A percentile compares a stretch with the other conserved stretches of the same genome.
Evolutionary conservation across 129 eudicot genomes (phyloP).

Genomic region (Artemisia tridentata): DNA sequence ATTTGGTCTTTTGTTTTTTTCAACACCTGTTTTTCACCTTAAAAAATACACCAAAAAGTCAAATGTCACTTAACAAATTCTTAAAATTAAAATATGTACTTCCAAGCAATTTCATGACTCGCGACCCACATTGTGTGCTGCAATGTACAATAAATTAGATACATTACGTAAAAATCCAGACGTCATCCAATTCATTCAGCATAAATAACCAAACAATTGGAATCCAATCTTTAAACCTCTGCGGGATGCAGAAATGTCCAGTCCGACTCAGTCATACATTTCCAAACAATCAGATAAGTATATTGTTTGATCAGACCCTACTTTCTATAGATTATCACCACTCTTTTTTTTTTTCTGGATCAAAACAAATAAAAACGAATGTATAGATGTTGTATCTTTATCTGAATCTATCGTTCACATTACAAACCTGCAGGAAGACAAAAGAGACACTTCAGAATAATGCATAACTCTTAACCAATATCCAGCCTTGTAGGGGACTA

Average conservation of each 20-base stretch:
- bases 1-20: neutral
- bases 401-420: slow-evolving; percentile 48
- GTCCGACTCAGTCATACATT: neutral
- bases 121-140: neutral
- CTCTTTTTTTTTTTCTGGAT: neutral
- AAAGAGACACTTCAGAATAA: slow-evolving; percentile 63
- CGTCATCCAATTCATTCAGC: slow-evolving; percentile 1
- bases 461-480: neutral
- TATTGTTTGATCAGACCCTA: neutral
- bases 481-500: neutral
- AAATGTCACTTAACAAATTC: neutral
- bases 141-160: neutral
- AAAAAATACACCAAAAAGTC: neutral
- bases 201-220: neutral
- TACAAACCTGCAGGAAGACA: slow-evolving; percentile 80
- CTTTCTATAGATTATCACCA: slow-evolving; percentile 10
- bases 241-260: neutral
- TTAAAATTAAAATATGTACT: no score
- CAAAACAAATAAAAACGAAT: slow-evolving; percentile 12
- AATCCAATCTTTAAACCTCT: slow-evolving; percentile 6
- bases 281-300: neutral
- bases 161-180: neutral
- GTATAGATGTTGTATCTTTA: slow-evolving; percentile 36
- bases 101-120: neutral
- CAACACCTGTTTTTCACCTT: no score